A percentile compares a stretch with the other conserved stretches of the same genome.
Evolutionary conservation across 345 rosid genomes (phyloP).

Genomic region (Excoecaria cochinchinensis): DNA sequence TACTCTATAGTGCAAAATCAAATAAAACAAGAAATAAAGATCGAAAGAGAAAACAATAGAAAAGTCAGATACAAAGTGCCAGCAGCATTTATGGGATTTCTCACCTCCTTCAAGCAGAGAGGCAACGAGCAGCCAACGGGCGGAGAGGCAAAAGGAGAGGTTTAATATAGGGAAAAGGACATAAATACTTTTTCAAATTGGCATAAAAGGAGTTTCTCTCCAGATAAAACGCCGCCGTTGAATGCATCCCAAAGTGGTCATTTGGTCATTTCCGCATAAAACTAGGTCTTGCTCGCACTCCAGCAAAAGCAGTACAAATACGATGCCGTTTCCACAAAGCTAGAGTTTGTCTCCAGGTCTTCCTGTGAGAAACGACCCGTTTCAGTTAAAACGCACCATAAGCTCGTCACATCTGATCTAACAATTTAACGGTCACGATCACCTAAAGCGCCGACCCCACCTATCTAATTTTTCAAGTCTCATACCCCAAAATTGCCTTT

Average conservation of each 20-base stretch:
- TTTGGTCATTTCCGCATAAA: neutral
- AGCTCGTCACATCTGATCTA: neutral
- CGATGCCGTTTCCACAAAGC: no score
- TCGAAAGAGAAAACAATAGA: no score
- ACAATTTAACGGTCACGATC: slow-evolving; percentile 33
- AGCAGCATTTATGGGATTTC: neutral
- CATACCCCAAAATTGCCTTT: slow-evolving; percentile 14
- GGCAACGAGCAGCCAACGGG: neutral
- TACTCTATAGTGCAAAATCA: neutral
- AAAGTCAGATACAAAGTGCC: neutral
- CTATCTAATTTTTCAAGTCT: slow-evolving; percentile 11
- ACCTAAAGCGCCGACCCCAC: slow-evolving; percentile 14
- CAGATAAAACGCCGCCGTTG: neutral
- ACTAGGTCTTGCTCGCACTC: neutral
- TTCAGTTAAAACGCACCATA: no score
- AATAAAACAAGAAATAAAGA: no score
- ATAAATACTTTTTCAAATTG: neutral
- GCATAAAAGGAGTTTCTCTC: neutral
- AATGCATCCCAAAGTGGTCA: neutral
- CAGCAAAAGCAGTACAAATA: neutral
- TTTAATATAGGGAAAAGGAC: neutral
- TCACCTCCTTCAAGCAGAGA: neutral
- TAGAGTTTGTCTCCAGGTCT: no score
- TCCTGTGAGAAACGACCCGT: no score
- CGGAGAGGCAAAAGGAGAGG: neutral